A percentile compares a stretch with the other conserved stretches of the same genome.
Conservation (phyloP, 495 filamentous ascomycete species). For the Podospora conica region DNA sequence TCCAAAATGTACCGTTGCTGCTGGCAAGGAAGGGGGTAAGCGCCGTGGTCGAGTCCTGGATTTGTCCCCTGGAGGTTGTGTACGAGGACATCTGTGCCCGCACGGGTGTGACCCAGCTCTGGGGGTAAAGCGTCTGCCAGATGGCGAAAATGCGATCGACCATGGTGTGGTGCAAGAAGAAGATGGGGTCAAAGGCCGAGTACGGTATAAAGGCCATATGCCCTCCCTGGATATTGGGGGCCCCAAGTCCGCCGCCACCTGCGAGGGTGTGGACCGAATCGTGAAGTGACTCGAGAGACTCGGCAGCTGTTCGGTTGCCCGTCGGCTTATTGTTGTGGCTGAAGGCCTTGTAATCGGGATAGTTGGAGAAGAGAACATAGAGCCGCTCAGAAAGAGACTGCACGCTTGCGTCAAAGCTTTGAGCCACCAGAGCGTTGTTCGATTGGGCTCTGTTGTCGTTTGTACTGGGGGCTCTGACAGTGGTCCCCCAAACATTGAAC, state of each 20-base stretch:
- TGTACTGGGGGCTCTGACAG: conserved; percentile 44
- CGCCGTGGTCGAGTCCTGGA: conserved; percentile 33
- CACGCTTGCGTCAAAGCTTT: conserved; percentile 44
- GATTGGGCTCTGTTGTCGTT: conserved; percentile 40
- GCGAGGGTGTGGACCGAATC: conserved; percentile 57
- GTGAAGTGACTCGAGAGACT: conserved; percentile 60
- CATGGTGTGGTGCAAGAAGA: conserved; percentile 61
- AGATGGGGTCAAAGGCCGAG: conserved; percentile 68
- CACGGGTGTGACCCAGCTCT: conserved; percentile 48
- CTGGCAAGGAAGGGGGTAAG: conserved; percentile 44
- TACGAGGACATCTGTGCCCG: conserved; percentile 45
- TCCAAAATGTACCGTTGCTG: conserved; percentile 44
- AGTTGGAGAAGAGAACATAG: conserved; percentile 55
- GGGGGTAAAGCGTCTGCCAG: conserved; percentile 63
- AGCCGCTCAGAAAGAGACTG: conserved; percentile 43
- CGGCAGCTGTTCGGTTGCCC: conserved; percentile 32
- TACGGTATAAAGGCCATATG: conserved; percentile 62
- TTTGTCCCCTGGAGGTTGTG: conserved; percentile 39
- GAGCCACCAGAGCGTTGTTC: conserved; percentile 45
- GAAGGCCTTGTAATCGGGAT: conserved; percentile 51
- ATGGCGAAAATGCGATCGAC: conserved; percentile 65
- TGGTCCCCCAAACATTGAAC: conserved; percentile 39
- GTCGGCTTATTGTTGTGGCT: conserved; percentile 49
- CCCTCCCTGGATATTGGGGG: conserved; percentile 33
- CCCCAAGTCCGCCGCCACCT: conserved; percentile 29